Base-by-base conservation (phyloP, 2,329 filamentous ascomycete genomes). In the Tolypocladium guangdongense region DNA sequence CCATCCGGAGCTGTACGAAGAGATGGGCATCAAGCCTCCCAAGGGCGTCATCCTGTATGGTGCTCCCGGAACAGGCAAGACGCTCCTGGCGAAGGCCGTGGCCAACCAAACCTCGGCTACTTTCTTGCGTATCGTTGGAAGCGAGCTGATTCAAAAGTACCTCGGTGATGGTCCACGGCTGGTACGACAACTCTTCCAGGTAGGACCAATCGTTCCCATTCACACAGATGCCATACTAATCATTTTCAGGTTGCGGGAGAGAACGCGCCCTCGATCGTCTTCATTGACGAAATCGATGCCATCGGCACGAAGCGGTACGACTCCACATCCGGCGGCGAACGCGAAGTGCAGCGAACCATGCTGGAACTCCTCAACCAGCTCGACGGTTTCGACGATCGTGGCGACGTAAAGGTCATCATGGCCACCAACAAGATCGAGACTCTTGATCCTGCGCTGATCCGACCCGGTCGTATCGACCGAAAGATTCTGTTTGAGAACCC, bases 381-480 rank as follows among this genome's bases (percentile, higher is more conserved):
- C 10, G 93, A 99, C 68, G 93, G 93, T 64, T 99, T 99, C 74
- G 93, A 99, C 67, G 95, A 99, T 71, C 88, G 93, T 56, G 95
- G 93, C 62, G 93, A 99, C 68, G 92, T 99, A 72, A 99, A 99
- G 78, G 93, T 99, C 57, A 92, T 99, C 71, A 97, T 99, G 91
- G 95, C 93, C 14, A 99, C 93, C 61, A 99, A 99, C 84, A 99
- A 99, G 82, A 99, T 99, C 62, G 95, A 99, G 62, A 95, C 90
- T 4, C 80, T 99, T 32, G 95, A 99, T 66, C 93, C 93, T 53
- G 93, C 93, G 20, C 78, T 99, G 62, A 99, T 99, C 67, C 87
- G 93, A 61, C 93, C 93, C 46, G 93, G 93, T 59, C 91, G 93
- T 80, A 99, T 99, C 70, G 93, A 99, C 72, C 86, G 93, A 63